Evolutionary conservation across 768 basidiomycete species (phyloP).

Genomic region (Russula lepida): DNA sequence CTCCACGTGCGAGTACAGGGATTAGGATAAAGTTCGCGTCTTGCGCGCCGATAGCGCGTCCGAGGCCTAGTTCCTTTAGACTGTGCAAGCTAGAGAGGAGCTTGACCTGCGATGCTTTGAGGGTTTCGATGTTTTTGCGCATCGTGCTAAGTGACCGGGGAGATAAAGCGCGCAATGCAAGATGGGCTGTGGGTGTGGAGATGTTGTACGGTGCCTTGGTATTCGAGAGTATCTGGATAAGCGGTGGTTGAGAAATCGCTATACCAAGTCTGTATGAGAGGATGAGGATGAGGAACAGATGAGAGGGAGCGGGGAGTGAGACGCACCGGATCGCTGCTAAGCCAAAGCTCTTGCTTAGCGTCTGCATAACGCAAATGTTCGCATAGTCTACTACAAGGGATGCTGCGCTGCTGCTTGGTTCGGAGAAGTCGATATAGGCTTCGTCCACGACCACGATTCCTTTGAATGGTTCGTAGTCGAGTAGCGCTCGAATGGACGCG

Average conservation of each 20-base stretch:
- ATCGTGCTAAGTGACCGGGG: constrained; percentile 53
- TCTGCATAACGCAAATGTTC: constrained; percentile 94
- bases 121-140: constrained; percentile 51
- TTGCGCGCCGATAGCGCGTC: constrained; percentile 65
- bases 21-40: constrained; percentile 88
- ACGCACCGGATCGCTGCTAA: constrained; percentile 87
- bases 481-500: constrained; percentile 51
- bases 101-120: constrained; percentile 47
- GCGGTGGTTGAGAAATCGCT: constrained; percentile 78
- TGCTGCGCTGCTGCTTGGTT: constrained; percentile 50
- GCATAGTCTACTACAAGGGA: constrained; percentile 69
- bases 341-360: constrained; percentile 93
- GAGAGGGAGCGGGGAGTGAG: not conserved
- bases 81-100: constrained; percentile 45
- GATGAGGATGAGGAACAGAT: constrained; percentile 1
- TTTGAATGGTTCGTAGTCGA: constrained; percentile 76
- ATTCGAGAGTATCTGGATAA: constrained; percentile 87
- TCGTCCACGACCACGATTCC: constrained; percentile 94
- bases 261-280: constrained; percentile 64
- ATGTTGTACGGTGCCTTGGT: constrained; percentile 98
- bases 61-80: constrained; percentile 48
- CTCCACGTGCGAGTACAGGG: constrained; percentile 51
- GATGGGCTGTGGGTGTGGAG: constrained; percentile 77
- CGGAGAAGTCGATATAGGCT: constrained; percentile 93
- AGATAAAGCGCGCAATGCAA: constrained; percentile 74